Base-by-base conservation (phyloP, 257 asterid genomes). In the Lantana camara region DNA sequence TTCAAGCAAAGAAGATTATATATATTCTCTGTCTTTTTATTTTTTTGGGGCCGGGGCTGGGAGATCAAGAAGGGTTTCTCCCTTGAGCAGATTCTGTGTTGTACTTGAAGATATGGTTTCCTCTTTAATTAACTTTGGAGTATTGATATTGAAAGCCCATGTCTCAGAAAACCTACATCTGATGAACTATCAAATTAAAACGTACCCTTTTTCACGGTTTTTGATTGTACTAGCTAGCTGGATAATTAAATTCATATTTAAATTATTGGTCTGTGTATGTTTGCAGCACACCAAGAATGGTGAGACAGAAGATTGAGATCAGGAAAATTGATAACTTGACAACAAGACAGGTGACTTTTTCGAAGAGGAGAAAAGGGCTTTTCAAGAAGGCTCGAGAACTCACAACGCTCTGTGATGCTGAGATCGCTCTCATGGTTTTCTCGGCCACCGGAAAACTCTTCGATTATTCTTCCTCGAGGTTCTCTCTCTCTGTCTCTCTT, bases 341-440 rank as follows among this genome's bases (percentile, higher is more conserved):
- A 0, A 77, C 89, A 17, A 80, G 95, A 40, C 95, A 86, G 56
- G 95, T 86, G 67, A 83, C 89, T 0, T 86, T 83, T 30, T 81
- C 90, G 2, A 86, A 86, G 80, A 66, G 95, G 62, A 77, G 90
- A 77, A 83, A 74, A 79, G 95, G 95, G 77, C 88, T 86, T 77
- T 81, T 86, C 72, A 86, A 86, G 79, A 86, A 86, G 50, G 95
- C 95, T 71, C 71, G 73, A 1, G 90, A 86, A 29, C 88, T 86
- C 46, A 68, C 95, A 3, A 83, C 83, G 1, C 88, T 86, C 19
- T 83, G 95, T 45, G 95, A 86, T 86, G 95, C 86, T 30, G 86
- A 86, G 24, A 50, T 82, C 16, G 95, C 83, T 55, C 89, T 86
- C 47, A n/a, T n/a, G n/a, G n/a, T n/a, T n/a, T n/a, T n/a, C n/a